Conservation (phyloP, 352 stramenopile genomes). For the Globisporangium middletonii region DNA sequence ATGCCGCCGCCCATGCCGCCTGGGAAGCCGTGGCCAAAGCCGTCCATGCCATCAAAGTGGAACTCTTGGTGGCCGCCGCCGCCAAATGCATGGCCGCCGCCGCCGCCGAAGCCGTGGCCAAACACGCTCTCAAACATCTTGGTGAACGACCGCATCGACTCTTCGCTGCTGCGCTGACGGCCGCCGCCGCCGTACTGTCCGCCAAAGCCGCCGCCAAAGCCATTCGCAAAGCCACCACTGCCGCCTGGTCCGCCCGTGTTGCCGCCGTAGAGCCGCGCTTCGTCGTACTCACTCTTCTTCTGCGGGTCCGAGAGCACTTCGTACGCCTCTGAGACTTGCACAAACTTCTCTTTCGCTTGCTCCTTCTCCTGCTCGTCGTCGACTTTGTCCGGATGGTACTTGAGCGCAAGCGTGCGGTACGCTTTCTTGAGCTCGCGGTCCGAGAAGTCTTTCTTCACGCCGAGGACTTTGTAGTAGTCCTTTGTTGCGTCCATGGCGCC, state of each 20-base stretch:
- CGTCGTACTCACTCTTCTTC: slow-evolving; percentile 88
- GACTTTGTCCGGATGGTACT: slow-evolving; percentile 87
- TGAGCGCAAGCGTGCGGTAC: slow-evolving; percentile 86
- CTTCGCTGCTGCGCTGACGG: slow-evolving; percentile 29
- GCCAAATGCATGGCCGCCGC: slow-evolving; percentile 21
- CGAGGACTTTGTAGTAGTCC: slow-evolving; percentile 83
- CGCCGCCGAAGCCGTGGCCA: slow-evolving; percentile 45
- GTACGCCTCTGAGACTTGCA: slow-evolving; percentile 90
- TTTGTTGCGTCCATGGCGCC: slow-evolving; percentile 57
- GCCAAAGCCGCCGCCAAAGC: slow-evolving; percentile 17
- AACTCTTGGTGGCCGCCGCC: slow-evolving; percentile 50
- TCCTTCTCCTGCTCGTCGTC: slow-evolving; percentile 82
- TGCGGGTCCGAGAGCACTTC: slow-evolving; percentile 89
- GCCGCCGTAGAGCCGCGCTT: slow-evolving; percentile 44
- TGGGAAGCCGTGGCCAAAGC: slow-evolving; percentile 47
- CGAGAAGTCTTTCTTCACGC: slow-evolving; percentile 60
- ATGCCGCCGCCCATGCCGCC: slow-evolving; percentile 9
- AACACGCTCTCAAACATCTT: slow-evolving; percentile 90
- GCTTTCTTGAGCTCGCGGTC: slow-evolving; percentile 82
- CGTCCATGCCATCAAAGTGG: slow-evolving; percentile 76
- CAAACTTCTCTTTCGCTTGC: slow-evolving; percentile 87
- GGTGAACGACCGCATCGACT: slow-evolving; percentile 67
- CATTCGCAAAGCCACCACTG: slow-evolving; percentile 8
- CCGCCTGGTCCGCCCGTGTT: not conserved
- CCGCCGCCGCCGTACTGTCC: slow-evolving; percentile 11